A percentile compares a stretch with the other conserved stretches of the same genome.
These are phyloP conservation scores for Geotrichum bryndzae DNA, from an alignment of 1,139 yeast species.

Conservation along the genomic window DNA sequence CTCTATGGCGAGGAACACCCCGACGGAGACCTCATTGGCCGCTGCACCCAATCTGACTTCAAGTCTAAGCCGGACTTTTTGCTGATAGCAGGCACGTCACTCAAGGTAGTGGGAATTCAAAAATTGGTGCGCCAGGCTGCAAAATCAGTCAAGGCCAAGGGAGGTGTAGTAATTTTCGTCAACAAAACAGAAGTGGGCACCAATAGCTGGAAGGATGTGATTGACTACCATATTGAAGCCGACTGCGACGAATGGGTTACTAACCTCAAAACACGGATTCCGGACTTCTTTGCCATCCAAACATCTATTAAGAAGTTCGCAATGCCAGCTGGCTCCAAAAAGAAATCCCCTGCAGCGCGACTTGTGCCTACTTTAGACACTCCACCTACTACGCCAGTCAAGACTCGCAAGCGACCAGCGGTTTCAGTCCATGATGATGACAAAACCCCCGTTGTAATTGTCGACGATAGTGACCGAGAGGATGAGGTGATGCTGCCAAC, in stretches of 20 bases:
- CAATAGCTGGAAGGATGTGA: constrained; percentile 48
- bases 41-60: constrained; percentile 52
- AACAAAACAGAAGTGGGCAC: constrained; percentile 48
- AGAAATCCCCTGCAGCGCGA: background rate
- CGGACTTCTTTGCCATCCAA: constrained; percentile 54
- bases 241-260: constrained; percentile 82
- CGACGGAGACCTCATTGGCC: constrained; percentile 58
- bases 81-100: constrained; percentile 68
- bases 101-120: constrained; percentile 68
- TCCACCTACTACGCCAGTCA: constrained; percentile 8
- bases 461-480: background rate
- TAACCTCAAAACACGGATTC: constrained; percentile 46
- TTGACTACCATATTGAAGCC: constrained; percentile 67
- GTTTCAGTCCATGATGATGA: background rate
- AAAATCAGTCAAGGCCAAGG: constrained; percentile 41
- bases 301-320: constrained; percentile 35
- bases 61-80: constrained; percentile 54
- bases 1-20: constrained; percentile 79
- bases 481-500: background rate
- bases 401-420: background rate
- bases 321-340: background rate
- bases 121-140: constrained; percentile 57
- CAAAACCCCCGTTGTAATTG: background rate
- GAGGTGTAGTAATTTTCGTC: constrained; percentile 51
- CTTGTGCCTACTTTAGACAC: background rate